Evolutionary conservation across 176 grass and related monocot genomes (phyloP).

Genomic region (Raddia guianensis): DNA sequence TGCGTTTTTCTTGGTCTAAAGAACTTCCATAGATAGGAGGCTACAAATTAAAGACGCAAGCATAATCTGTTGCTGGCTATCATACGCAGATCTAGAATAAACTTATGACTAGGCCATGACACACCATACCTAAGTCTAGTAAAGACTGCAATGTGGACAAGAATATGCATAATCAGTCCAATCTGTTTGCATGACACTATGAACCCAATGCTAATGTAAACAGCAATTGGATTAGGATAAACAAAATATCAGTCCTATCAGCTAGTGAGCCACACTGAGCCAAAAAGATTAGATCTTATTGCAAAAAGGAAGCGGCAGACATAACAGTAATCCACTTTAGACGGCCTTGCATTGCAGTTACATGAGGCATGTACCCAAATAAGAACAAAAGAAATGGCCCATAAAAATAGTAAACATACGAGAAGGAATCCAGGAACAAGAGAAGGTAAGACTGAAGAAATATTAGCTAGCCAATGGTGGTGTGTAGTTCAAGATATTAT

Average conservation of each 20-base stretch:
- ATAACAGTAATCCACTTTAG: slow-evolving; percentile 33
- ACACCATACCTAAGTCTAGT: slow-evolving; percentile 33
- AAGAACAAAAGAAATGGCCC: slow-evolving; percentile 24
- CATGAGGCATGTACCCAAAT: slow-evolving; percentile 37
- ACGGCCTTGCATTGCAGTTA: slow-evolving; percentile 22
- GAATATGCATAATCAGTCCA: slow-evolving; percentile 49
- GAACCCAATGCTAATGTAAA: slow-evolving; percentile 37
- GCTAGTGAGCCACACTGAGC: slow-evolving; percentile 37
- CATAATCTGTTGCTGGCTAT: slow-evolving; percentile 37
- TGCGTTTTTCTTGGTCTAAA: slow-evolving; percentile 45
- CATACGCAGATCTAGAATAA: slow-evolving; percentile 46
- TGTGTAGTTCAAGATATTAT: slow-evolving; percentile 27
- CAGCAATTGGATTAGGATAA: slow-evolving; percentile 38
- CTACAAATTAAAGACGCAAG: slow-evolving; percentile 53
- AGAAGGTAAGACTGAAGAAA: slow-evolving; percentile 17
- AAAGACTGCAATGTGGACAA: slow-evolving; percentile 40
- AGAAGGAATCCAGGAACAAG: slow-evolving; percentile 48
- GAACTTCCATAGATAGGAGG: slow-evolving; percentile 51
- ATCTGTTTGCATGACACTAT: slow-evolving; percentile 44
- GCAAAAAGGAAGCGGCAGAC: slow-evolving; percentile 16
- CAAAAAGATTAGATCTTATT: slow-evolving; percentile 36
- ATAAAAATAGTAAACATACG: slow-evolving; percentile 22
- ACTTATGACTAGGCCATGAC: slow-evolving; percentile 39
- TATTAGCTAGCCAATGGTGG: slow-evolving; percentile 17
- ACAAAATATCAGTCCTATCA: slow-evolving; percentile 55